phyloP scores from a whole-genome alignment of 2,329 filamentous ascomycete genomes.

The Elsinoe batatas region DNA sequence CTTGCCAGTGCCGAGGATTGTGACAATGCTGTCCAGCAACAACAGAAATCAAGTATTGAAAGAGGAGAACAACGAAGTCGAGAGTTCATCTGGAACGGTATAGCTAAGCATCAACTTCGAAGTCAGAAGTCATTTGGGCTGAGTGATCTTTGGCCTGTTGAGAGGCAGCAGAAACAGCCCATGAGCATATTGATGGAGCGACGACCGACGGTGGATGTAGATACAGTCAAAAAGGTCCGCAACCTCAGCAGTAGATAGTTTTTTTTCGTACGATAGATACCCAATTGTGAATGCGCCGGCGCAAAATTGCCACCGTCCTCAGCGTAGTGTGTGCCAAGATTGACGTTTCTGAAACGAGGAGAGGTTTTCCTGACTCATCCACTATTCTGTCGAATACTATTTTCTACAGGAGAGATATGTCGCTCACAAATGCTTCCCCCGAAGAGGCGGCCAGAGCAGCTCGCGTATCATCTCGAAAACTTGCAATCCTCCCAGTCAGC shows the following conservation, averaged over 20 bases:
- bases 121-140: conserved; percentile 1
- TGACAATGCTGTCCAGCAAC: conserved; percentile 19
- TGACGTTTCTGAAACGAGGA: not conserved
- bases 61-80: conserved; percentile 17
- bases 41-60: conserved; percentile 17
- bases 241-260: not conserved
- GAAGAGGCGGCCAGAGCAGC: conserved; percentile 67
- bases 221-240: not conserved
- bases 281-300: not conserved
- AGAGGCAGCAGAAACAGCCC: not conserved
- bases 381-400: not conserved
- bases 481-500: conserved; percentile 66
- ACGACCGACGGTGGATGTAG: not conserved
- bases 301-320: not conserved
- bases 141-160: conserved; percentile 5
- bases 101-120: not conserved
- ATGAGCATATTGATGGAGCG: not conserved
- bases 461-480: conserved; percentile 68
- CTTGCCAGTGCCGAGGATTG: conserved; percentile 26
- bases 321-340: not conserved
- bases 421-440: conserved; percentile 75
- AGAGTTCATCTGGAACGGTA: conserved; percentile 6
- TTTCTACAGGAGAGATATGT: conserved; percentile 49
- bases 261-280: not conserved
- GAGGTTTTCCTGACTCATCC: not conserved